Base-by-base conservation (phyloP, 192 early-diverging fungal genomes). In the Kappamyces sp. region DNA sequence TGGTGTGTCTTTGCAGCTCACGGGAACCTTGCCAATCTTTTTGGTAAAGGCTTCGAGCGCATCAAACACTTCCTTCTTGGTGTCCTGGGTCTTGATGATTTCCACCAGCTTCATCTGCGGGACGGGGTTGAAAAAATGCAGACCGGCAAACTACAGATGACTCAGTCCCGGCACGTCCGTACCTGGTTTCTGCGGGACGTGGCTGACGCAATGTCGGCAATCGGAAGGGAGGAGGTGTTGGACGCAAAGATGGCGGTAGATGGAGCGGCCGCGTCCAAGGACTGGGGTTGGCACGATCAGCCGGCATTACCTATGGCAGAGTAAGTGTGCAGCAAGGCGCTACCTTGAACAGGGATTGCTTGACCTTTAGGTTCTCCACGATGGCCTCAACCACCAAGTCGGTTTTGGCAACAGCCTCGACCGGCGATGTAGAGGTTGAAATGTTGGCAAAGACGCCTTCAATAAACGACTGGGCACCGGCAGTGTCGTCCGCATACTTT, bases 41-140 rank as follows among this genome's bases (percentile, higher is more conserved):
- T 75, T 84, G 57, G 84, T 79, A 65, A 93, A 86, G 31, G 69
- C 79, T 38, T 82, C 57, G 34, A 94, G 79, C 6, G 72, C 51
- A 12, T 87, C 78, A 46, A 87, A 88, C 0, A 80, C 82, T 5
- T 74, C 66, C 38, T 85, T 72, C 32, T 69, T 67, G 6, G 85
- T 82, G 23, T 83, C 71, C 5, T 72, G 68, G 1, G 88, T 90
- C 47, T 84, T 77, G 62, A 95, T 86, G 6, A 98, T 86, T 75
- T 98, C 94, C 7, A 98, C 94, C 32, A 98, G 75, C 75, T 94
- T 93, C 94, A 98, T 98, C 70, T 91, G 88, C 36, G 94, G 88
- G n/a, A 98, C 94, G 2, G 94, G 94, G 80, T 98, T 98, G 75
- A 98, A 98, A 73, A 93, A 98, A 68, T 98, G 94, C 58, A 94